Conservation (phyloP, 495 filamentous ascomycete species). For the Polyplosphaeria fusca region DNA sequence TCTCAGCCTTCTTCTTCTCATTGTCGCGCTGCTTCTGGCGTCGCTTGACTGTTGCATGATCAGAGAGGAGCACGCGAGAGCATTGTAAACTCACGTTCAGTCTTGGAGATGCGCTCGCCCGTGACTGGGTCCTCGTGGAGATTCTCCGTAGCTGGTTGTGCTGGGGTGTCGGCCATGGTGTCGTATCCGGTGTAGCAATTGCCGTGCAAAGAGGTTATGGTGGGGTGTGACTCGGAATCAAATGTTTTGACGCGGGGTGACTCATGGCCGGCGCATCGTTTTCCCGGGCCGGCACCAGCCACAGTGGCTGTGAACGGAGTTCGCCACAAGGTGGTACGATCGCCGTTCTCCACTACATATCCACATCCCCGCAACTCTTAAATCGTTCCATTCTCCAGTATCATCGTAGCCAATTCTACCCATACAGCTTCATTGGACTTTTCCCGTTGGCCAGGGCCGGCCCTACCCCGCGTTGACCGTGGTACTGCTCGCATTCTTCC, state of each 20-base stretch:
- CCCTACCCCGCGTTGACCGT: too few relatives aligned
- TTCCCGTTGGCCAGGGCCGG: too few relatives aligned
- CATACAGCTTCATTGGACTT: too few relatives aligned
- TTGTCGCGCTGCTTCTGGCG: slow-evolving; percentile 85
- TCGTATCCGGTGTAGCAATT: slow-evolving; percentile 2
- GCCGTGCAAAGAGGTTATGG: not conserved
- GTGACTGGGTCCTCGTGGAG: slow-evolving; percentile 41
- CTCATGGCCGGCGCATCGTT: not conserved
- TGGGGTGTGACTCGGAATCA: not conserved
- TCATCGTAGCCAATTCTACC: too few relatives aligned
- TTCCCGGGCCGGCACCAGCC: not conserved
- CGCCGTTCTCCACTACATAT: too few relatives aligned
- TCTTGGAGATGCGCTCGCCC: slow-evolving; percentile 45
- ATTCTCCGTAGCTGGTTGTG: slow-evolving; percentile 22
- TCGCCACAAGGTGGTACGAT: too few relatives aligned
- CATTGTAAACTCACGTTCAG: slow-evolving; percentile 38
- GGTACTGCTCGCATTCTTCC: too few relatives aligned
- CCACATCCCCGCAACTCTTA: too few relatives aligned
- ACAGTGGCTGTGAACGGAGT: too few relatives aligned
- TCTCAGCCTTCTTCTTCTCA: slow-evolving; percentile 83
- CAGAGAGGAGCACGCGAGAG: not conserved
- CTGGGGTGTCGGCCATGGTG: slow-evolving; percentile 21
- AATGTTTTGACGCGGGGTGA: not conserved
- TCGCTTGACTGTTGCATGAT: slow-evolving; percentile 61
- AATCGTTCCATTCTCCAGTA: too few relatives aligned